A percentile compares a stretch with the other conserved stretches of the same genome.
phyloP scores from a whole-genome alignment of 2,329 filamentous ascomycete genomes.

The Pestalotiopsis sp. region DNA sequence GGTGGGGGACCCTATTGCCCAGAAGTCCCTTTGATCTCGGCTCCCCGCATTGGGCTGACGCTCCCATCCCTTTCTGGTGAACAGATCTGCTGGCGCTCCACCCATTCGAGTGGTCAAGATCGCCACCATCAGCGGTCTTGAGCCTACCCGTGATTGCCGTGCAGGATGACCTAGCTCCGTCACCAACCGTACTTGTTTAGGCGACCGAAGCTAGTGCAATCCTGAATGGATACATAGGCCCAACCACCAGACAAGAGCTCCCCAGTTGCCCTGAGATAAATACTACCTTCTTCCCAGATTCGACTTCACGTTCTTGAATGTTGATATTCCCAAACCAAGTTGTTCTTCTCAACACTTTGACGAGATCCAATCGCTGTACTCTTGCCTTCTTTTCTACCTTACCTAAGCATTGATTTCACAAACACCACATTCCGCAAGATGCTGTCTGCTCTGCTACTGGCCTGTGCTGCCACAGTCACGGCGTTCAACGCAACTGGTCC shows the following conservation, averaged over 20 bases:
- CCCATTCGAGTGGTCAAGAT: background rate
- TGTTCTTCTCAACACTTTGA: background rate
- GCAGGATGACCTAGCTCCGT: background rate
- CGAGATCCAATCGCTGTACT: background rate
- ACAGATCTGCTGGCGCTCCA: background rate
- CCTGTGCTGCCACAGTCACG: conserved; percentile 18
- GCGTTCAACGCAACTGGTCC: conserved; percentile 25
- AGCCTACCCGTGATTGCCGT: conserved; percentile 1
- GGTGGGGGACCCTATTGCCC: background rate
- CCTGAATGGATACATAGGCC: background rate
- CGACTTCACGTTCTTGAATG: background rate
- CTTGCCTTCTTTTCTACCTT: background rate
- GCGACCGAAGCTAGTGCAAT: background rate
- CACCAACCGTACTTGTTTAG: background rate
- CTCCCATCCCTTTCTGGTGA: background rate
- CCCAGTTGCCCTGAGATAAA: background rate
- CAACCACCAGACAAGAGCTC: background rate
- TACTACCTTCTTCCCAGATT: background rate
- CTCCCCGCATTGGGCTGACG: conserved; percentile 6
- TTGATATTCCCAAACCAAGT: background rate
- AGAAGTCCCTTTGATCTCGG: conserved; percentile 1
- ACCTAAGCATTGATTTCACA: background rate
- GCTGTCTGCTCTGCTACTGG: conserved; percentile 3
- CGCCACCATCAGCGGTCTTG: background rate
- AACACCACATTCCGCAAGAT: background rate